A percentile compares a stretch with the other conserved stretches of the same genome.
Evolutionary conservation across 345 rosid species (phyloP).

Genomic region (Arabidopsis suecica): DNA sequence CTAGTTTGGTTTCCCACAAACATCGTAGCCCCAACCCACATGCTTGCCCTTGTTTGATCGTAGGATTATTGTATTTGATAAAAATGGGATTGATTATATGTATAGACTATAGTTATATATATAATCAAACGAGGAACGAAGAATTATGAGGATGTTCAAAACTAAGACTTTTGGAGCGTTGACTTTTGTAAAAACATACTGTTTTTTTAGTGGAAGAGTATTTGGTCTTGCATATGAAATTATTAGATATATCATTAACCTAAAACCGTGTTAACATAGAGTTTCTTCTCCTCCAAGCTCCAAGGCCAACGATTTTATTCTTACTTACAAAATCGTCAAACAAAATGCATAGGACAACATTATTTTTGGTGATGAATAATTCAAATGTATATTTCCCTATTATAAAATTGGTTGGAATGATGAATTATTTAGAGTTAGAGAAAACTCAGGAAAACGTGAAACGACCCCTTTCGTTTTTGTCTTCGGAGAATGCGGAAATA

Average conservation of each 20-base stretch:
- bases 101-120: background rate
- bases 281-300: background rate
- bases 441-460: conserved; percentile 23
- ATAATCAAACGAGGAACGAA: background rate
- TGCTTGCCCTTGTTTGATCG: too few species aligned
- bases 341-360: background rate
- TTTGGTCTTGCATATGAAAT: background rate
- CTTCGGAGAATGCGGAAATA: conserved; percentile 5
- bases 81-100: background rate
- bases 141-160: background rate
- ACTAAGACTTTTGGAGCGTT: conserved; percentile 17
- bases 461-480: conserved; percentile 14
- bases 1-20: background rate
- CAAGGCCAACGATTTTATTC: background rate
- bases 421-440: background rate
- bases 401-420: background rate
- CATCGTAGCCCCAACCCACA: too few species aligned
- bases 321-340: background rate
- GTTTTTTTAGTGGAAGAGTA: too few species aligned
- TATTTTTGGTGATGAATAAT: background rate
- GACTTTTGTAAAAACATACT: background rate
- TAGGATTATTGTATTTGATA: background rate
- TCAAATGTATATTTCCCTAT: background rate
- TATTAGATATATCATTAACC: background rate
- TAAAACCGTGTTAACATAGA: background rate